A percentile compares a stretch with the other conserved stretches of the same genome.
These are phyloP conservation scores for Tolypocladium amazonense DNA, from an alignment of 2,329 filamentous ascomycete genomes.

Conservation along the genomic window DNA sequence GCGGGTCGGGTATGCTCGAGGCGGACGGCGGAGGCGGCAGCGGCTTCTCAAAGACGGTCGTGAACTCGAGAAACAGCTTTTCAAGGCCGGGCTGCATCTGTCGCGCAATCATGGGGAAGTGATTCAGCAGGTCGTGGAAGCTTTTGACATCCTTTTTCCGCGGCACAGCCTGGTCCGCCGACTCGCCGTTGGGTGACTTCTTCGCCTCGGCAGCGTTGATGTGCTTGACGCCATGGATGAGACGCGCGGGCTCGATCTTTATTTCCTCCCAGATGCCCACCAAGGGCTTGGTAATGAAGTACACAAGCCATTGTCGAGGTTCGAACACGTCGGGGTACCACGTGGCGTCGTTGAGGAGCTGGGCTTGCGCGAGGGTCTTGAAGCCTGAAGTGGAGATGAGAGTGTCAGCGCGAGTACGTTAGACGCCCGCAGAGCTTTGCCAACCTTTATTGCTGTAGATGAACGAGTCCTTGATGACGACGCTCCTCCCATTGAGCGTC, in stretches of 20 bases:
- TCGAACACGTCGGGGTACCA: constrained; percentile 89
- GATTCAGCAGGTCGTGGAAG: constrained; percentile 80
- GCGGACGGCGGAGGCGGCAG: constrained; percentile 64
- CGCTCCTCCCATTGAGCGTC: constrained; percentile 83
- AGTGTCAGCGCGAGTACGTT: not conserved
- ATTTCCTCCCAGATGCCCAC: constrained; percentile 73
- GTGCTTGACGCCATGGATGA: constrained; percentile 34
- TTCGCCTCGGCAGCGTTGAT: constrained; percentile 26
- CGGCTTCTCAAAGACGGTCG: constrained; percentile 72
- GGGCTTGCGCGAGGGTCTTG: constrained; percentile 81
- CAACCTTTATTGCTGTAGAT: constrained; percentile 94
- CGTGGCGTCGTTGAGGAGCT: constrained; percentile 70
- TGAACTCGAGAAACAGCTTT: constrained; percentile 81
- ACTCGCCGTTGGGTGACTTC: constrained; percentile 23
- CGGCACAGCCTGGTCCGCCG: constrained; percentile 30
- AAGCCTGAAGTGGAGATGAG: constrained; percentile 53
- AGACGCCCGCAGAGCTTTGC: too few relatives aligned
- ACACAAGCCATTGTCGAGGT: constrained; percentile 87
- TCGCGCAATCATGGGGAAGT: constrained; percentile 89
- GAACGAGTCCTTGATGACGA: constrained; percentile 87
- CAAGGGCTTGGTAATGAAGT: constrained; percentile 86
- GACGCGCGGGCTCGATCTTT: constrained; percentile 56
- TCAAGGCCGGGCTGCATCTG: constrained; percentile 94
- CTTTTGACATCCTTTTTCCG: constrained; percentile 83
- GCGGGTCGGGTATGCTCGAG: constrained; percentile 45